Percentiles rank a stretch among this genome's conserved stretches.
Conservation (phyloP, 176 grass and related monocot genomes). For the Oryza longistaminata region DNA sequence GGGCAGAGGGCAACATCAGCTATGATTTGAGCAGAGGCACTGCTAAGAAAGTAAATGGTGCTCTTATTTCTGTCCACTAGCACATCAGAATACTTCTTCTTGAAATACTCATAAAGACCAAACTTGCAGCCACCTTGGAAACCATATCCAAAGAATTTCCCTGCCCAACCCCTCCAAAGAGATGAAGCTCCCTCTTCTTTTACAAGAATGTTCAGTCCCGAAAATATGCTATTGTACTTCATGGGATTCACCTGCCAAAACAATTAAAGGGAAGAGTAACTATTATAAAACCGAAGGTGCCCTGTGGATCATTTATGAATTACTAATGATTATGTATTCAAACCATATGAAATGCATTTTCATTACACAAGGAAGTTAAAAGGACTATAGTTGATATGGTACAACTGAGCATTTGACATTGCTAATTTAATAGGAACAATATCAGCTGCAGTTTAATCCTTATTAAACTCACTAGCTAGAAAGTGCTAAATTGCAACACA, state of each 20-base stretch:
- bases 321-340: neutral
- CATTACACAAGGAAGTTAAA: too few species aligned
- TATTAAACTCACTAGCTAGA: neutral
- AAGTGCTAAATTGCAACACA: neutral
- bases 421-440: neutral
- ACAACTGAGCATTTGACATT: neutral
- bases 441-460: neutral
- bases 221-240: constrained; percentile 84
- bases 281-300: neutral
- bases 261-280: neutral
- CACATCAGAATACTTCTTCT: constrained; percentile 84
- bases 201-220: constrained; percentile 68
- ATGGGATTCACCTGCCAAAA: constrained; percentile 74
- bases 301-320: constrained; percentile 9
- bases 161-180: constrained; percentile 90
- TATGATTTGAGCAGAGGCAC: constrained; percentile 93
- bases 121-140: constrained; percentile 90
- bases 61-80: constrained; percentile 60
- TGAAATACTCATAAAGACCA: constrained; percentile 97
- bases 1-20: constrained; percentile 88
- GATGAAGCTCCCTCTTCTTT: constrained; percentile 84
- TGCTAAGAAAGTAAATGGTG: constrained; percentile 77
- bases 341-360: neutral
- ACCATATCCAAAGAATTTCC: constrained; percentile 87
- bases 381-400: too few species aligned